A percentile compares a stretch with the other conserved stretches of the same genome.
Conservation (phyloP, 2,329 filamentous ascomycete species). For the Botrytis medusae region DNA sequence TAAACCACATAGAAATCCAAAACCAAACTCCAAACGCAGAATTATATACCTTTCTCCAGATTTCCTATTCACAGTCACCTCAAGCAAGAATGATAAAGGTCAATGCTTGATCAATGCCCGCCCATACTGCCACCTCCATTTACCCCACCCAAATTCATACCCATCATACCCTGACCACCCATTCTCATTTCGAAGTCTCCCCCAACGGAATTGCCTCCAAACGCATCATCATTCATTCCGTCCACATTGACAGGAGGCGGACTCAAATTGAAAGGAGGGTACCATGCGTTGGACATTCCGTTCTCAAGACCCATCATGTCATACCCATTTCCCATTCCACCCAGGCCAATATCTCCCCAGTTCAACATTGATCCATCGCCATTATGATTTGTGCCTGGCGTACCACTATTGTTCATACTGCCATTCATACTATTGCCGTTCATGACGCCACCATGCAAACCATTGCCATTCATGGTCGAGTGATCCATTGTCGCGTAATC, state of each 20-base stretch:
- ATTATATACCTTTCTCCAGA: not conserved
- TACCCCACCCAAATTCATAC: conserved; percentile 1
- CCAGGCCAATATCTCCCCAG: conserved; percentile 14
- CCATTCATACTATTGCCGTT: conserved; percentile 20
- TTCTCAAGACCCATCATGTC: not conserved
- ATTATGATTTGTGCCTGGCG: conserved; percentile 15
- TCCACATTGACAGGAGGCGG: conserved; percentile 57
- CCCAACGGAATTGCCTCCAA: conserved; percentile 20
- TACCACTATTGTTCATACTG: conserved; percentile 6
- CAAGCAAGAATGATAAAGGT: not conserved
- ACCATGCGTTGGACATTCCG: conserved; percentile 68
- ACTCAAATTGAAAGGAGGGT: conserved; percentile 89
- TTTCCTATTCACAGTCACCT: not conserved
- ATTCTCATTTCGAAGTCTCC: conserved; percentile 6
- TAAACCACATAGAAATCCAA: not conserved
- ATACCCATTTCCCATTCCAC: conserved; percentile 11
- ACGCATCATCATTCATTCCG: conserved; percentile 39
- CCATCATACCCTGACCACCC: not conserved
- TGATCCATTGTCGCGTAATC: conserved; percentile 61
- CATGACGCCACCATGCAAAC: conserved; percentile 32
- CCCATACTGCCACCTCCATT: not conserved
- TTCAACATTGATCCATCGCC: conserved; percentile 23
- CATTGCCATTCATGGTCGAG: conserved; percentile 33
- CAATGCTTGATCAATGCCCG: not conserved
- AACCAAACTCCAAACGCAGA: not conserved